Evolutionary conservation across 1,284 basidiomycete genomes (phyloP), one percentile per base, ranked within the genome.

Genomic region (Cystobasidium slooffiae): DNA sequence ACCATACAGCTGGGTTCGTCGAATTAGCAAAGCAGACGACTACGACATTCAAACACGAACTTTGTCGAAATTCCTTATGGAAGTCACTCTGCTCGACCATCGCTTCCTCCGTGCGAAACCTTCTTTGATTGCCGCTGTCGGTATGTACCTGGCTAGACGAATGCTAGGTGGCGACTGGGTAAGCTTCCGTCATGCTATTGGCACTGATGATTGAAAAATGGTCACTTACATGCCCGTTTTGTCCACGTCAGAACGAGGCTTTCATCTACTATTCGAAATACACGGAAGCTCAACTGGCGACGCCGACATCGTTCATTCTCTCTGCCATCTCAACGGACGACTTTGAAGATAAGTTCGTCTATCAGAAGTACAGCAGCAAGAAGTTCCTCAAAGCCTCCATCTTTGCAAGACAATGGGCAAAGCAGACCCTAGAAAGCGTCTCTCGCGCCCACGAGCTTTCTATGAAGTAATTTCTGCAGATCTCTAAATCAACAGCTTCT

Each of bases 31-130:
- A 84, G 97, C 97, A 39, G 97, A 99, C 84, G 93, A 97, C 84
- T 99, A 99, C 82, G 94, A 99, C 82, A 91, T 99, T 79, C 96
- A 97, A 83, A 99, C 96, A 6, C 87, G 97, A 75, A 99, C 97
- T 12, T 85, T 99, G 72, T 91, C 92, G 86, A 99, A 99, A 84
- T 99, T 97, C 86, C 84, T 99, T 82, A 96, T 95, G 81, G 97
- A 99, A 84, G 92, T 97, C 61, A 97, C 94, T 8, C 86, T 99
- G 67, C 85, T 99, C 75, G 96, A 99, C 82, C 85, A 97, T 81
- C 89, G 92, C 55, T 99, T 99, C 87, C 83, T 99, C 81, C 87
- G 93, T 65, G 94, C 91, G 75, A 96, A 95, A 83, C 95, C 96
- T 0, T 94, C 92, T 82, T 87, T 97, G 81, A 86, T 97, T 65